Evolutionary conservation across 768 basidiomycete genomes (phyloP), one percentile per base, ranked within the genome.

Genomic region (Tricholoma matsutake): DNA sequence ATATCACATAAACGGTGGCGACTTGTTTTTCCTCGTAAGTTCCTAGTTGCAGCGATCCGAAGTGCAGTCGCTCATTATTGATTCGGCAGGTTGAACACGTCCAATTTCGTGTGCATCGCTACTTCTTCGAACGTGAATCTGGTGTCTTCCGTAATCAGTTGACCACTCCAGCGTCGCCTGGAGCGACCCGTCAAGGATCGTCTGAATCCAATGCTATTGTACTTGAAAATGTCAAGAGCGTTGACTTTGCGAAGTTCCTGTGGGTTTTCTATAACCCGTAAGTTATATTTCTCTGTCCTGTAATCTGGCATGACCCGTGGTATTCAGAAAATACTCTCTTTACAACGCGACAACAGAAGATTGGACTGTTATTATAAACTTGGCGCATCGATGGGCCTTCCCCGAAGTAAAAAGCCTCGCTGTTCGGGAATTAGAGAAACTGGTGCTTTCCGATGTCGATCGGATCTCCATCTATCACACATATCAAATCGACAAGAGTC

Each of bases 191-290:
- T 4, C 68, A 66, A 51, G 81, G 81, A 7, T 72, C 73, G 13
- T 70, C 71, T 1, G 79, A 80, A 56, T 60, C 61, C 0, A 76
- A 72, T 41, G 81, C 83, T 0, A 76, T 85, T 49, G 69, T 81
- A 1, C 63, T 83, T 3, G 75, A 80, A 6, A 73, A 79, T 1
- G 76, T 81, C 3, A 68, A 65, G 1, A 67, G 73, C 0, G 69
- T 67, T 4, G 79, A 80, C 9, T 80, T 83, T 57, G 76, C 77
- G 6, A 73, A 73, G 1, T 76, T 87, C 0, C 65, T 86, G 0
- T 85, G 83, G 84, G 78, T 87, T 0, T 83, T 84, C 64, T 86
- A 83, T 20, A 83, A 84, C 47, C 75, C 75, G 81, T 83, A 63
- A 62, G 76, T 75, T 59, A 32, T 64, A 65, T 55, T 55, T 57